These are phyloP conservation scores for Ulota crispa DNA, from an alignment of 225 moss, liverwort and hornwort genomes.

Conservation along the genomic window DNA sequence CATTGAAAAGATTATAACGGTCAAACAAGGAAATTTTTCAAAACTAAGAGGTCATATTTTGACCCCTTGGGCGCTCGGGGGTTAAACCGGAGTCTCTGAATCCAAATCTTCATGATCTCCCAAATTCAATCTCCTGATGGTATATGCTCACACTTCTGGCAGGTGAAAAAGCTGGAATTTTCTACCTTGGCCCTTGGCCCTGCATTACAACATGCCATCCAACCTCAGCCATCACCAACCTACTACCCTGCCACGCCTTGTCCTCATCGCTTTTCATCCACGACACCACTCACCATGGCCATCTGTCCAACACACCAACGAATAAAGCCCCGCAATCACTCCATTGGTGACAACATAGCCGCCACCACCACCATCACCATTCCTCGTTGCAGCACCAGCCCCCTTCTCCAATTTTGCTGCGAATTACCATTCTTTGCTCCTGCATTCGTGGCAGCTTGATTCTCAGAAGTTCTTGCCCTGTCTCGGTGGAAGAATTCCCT, in stretches of 20 bases:
- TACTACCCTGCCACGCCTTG: conserved; percentile 29
- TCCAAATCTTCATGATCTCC: no score
- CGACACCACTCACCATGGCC: background rate
- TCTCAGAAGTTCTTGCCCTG: background rate
- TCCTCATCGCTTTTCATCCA: conserved; percentile 43
- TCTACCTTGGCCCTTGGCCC: no score
- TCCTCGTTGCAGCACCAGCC: background rate
- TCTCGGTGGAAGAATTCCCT: background rate
- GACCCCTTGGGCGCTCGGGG: no score
- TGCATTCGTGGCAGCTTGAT: background rate
- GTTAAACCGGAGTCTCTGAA: no score
- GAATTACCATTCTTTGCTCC: background rate
- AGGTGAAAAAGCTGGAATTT: no score
- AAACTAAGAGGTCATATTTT: no score
- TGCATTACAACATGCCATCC: no score
- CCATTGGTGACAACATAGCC: background rate
- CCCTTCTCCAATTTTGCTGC: background rate
- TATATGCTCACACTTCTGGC: no score
- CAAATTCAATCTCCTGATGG: no score
- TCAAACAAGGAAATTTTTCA: no score
- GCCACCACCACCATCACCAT: background rate
- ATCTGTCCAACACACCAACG: background rate
- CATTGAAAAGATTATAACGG: no score
- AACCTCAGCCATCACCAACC: background rate
- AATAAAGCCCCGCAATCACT: conserved; percentile 4